phyloP scores from a whole-genome alignment of 2,329 filamentous ascomycete genomes.

The Tolypocladium tropicale region DNA sequence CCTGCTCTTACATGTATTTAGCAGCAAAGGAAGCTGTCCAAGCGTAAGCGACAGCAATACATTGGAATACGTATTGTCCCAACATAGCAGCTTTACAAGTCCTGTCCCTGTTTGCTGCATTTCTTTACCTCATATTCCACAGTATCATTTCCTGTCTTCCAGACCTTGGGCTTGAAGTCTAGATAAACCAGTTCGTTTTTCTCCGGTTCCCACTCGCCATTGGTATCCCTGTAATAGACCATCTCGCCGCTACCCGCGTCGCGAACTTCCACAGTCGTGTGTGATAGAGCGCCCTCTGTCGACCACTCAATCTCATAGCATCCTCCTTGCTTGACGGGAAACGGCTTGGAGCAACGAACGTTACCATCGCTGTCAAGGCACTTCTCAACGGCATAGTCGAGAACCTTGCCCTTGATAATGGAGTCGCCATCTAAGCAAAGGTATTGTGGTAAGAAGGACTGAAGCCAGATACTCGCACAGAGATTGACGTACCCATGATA shows the following conservation, averaged over 20 bases:
- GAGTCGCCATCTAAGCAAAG: constrained; percentile 5
- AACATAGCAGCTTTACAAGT: neutral
- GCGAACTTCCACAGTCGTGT: constrained; percentile 26
- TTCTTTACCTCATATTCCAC: constrained; percentile 28
- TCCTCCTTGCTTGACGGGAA: constrained; percentile 23
- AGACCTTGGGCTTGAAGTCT: constrained; percentile 36
- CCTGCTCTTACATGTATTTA: too few relatives aligned
- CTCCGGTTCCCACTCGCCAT: constrained; percentile 33
- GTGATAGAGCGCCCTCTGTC: constrained; percentile 25
- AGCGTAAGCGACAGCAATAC: too few relatives aligned
- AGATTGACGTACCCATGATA: constrained; percentile 2
- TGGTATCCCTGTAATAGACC: constrained; percentile 33
- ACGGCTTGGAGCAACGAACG: constrained; percentile 27
- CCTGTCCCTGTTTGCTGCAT: constrained; percentile 1
- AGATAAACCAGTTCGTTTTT: constrained; percentile 34
- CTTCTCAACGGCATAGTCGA: constrained; percentile 31
- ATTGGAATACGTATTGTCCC: too few relatives aligned
- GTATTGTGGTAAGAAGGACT: neutral
- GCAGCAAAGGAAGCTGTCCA: too few relatives aligned
- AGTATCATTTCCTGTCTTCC: constrained; percentile 30
- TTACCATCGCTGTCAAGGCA: constrained; percentile 29
- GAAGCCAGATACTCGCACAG: neutral
- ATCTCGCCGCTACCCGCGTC: constrained; percentile 27
- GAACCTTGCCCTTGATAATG: constrained; percentile 21
- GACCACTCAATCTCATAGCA: constrained; percentile 31